Conservation (phyloP, 805 yeast genomes). For the Maudiozyma bulderi region DNA sequence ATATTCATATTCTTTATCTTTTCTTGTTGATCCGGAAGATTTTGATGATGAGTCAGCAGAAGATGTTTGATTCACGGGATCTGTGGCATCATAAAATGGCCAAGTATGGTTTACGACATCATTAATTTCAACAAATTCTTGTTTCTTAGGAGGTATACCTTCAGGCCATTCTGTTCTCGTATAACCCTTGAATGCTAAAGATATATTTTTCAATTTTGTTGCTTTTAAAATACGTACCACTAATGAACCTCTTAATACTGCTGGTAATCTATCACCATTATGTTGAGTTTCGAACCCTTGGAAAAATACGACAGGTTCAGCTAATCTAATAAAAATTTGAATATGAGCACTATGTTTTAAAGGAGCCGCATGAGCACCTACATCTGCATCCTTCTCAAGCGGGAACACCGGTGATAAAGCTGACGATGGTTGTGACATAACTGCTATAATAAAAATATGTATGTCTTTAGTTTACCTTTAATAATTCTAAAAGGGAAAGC, state of each 20-base stretch:
- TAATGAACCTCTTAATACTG: constrained; percentile 72
- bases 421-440: constrained; percentile 8
- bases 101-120: constrained; percentile 73
- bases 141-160: constrained; percentile 87
- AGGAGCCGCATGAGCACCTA: constrained; percentile 36
- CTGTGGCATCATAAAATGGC: constrained; percentile 58
- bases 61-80: neutral
- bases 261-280: constrained; percentile 57
- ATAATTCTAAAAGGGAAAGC: too few relatives aligned
- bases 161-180: constrained; percentile 94
- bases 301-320: constrained; percentile 71
- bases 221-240: constrained; percentile 63
- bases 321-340: constrained; percentile 62
- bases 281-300: constrained; percentile 73
- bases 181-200: constrained; percentile 53
- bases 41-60: too few relatives aligned
- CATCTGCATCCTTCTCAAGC: constrained; percentile 40
- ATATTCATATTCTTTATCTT: constrained; percentile 2
- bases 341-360: constrained; percentile 51
- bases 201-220: constrained; percentile 55
- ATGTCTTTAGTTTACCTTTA: too few relatives aligned
- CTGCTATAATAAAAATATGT: neutral
- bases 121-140: constrained; percentile 52
- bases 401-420: constrained; percentile 42
- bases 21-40: neutral